phyloP scores from a whole-genome alignment of 768 basidiomycete species.

The Coprinopsis cinerea region DNA sequence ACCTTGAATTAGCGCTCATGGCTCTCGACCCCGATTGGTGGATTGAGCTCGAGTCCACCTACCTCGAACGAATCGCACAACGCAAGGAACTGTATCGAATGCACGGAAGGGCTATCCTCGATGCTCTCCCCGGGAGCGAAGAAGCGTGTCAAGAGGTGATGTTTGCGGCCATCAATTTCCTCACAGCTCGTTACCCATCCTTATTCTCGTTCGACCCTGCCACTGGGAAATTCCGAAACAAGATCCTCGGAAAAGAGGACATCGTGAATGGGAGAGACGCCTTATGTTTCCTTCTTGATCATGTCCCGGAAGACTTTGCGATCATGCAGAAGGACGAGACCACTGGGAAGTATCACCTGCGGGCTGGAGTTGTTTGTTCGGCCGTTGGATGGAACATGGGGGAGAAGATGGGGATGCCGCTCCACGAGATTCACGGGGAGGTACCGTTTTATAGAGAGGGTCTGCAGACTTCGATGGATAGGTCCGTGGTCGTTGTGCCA shows the following conservation, averaged over 20 bases:
- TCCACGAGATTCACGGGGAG: conserved; percentile 40
- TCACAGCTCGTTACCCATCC: conserved; percentile 51
- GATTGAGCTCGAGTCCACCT: conserved; percentile 52
- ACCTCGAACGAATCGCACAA: conserved; percentile 36
- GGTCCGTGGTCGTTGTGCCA: conserved; percentile 22
- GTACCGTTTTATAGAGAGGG: conserved; percentile 48
- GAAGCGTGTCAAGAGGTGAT: conserved; percentile 45
- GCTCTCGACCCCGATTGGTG: conserved; percentile 48
- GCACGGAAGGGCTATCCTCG: conserved; percentile 37
- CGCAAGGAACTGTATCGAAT: conserved; percentile 32
- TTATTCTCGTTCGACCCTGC: conserved; percentile 36
- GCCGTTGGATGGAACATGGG: conserved; percentile 44
- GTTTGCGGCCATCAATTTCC: conserved; percentile 50
- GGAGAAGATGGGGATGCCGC: conserved; percentile 41
- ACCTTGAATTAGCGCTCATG: conserved; percentile 35
- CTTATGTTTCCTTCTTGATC: conserved; percentile 38
- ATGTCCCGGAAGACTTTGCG: conserved; percentile 49
- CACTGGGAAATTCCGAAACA: conserved; percentile 35
- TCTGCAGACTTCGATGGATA: conserved; percentile 43
- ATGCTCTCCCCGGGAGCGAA: conserved; percentile 44
- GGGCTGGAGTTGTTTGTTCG: conserved; percentile 41
- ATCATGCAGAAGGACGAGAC: conserved; percentile 35
- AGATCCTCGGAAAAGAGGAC: conserved; percentile 31
- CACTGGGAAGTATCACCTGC: conserved; percentile 38
- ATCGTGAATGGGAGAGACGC: conserved; percentile 25